Evolutionary conservation across 2,329 filamentous ascomycete species (phyloP), one percentile per base, ranked within the genome.

Genomic region (Cercospora canescens): DNA sequence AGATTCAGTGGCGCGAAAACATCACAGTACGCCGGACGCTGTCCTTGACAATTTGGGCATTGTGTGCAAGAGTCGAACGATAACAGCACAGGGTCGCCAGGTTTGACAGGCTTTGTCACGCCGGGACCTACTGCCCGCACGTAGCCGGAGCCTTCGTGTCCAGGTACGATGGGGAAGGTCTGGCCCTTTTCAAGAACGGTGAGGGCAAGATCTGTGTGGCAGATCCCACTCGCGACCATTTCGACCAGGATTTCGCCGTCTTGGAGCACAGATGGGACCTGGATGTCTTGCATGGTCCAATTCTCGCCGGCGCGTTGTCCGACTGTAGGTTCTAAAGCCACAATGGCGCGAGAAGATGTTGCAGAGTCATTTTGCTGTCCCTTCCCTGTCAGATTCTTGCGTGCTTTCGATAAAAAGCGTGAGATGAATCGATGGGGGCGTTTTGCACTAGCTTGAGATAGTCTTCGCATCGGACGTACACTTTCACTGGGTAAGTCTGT

Each of bases 71-170:
- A 64, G 58, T 68, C 67, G 50, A 71, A 73, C 2, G 70, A 71
- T 8, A 75, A 56, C 8, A 75, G 58, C 7, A 74, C 69, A 24
- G 71, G 69, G 56, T 73, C 70, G 18, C 73, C 71, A 24, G 69
- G 60, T 56, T 64, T 62, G 18, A 74, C 14, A n/a, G 64, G 54
- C 28, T 71, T 71, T 11, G 37, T 71, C n/a, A 81, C 75, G 0
- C 74, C 74, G 1, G 73, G 72, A 1, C 81, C 82, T 32, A 82
- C 71, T 28, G 76, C 72, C 62, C 78, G 76, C 16, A 86, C 81
- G 41, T 82, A 79, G 1, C 84, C 83, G 0, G 82, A 71, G 18
- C 72, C 70, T 63, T 74, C 72, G 62, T 73, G 71, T 11, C 72
- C 72, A 26, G 71, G 63, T 14, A 69, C 67, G 24, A 72, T 70